Percentiles rank a stretch among this genome's conserved stretches.
Conservation (phyloP, 306 rosid genomes). For the Hippophae gyantsensis region DNA sequence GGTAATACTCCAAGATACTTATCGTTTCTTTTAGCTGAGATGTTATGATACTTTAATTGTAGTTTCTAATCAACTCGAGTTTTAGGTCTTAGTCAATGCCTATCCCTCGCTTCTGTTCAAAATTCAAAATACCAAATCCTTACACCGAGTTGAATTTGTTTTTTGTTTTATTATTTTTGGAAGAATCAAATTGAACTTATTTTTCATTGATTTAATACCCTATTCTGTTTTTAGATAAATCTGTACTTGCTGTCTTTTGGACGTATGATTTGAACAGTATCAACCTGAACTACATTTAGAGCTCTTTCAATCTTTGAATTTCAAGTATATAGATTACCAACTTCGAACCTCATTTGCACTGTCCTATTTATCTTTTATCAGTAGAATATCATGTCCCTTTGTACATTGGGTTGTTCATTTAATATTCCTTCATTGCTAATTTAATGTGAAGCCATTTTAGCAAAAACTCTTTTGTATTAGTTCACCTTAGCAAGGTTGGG, state of each 20-base stretch:
- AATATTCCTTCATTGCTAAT: neutral
- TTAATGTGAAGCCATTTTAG: neutral
- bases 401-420: neutral
- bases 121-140: neutral
- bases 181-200: neutral
- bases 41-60: no score
- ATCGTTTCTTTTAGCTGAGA: no score
- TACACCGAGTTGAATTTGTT: neutral
- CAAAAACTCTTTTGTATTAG: slow-evolving; percentile 10
- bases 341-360: neutral
- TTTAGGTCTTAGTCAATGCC: neutral
- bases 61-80: no score
- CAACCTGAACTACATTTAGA: no score
- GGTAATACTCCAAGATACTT: no score
- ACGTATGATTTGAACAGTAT: neutral
- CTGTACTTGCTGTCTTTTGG: neutral
- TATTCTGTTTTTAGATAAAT: neutral
- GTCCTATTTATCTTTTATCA: neutral
- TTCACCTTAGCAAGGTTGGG: slow-evolving; percentile 18
- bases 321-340: neutral
- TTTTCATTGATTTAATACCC: neutral
- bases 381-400: neutral
- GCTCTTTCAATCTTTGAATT: neutral
- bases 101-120: neutral
- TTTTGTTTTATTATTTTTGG: neutral